Conservation (phyloP, 1,139 yeast species). For the Sugiyamaella castrensis region DNA sequence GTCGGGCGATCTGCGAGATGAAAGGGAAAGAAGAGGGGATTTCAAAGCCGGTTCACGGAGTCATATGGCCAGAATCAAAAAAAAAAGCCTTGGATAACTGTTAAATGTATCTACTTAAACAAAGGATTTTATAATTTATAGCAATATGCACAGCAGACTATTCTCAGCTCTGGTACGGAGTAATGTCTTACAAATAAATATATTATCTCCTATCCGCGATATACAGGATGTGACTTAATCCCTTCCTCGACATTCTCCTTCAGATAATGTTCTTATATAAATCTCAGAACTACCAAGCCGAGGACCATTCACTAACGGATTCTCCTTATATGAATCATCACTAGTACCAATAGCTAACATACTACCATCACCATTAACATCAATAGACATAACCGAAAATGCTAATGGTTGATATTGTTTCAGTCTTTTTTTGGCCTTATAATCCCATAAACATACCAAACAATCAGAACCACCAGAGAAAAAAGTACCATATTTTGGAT, state of each 20-base stretch:
- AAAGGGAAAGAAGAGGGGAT: too few species aligned
- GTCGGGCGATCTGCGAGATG: too few species aligned
- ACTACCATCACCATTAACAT: slow-evolving; percentile 37
- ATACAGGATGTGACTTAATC: background rate
- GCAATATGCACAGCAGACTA: background rate
- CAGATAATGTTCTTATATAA: slow-evolving; percentile 20
- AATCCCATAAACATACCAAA: slow-evolving; percentile 74
- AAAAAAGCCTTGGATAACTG: too few species aligned
- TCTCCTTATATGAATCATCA: slow-evolving; percentile 30
- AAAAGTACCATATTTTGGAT: slow-evolving; percentile 47
- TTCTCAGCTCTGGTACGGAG: too few species aligned
- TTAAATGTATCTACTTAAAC: too few species aligned
- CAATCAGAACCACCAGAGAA: slow-evolving; percentile 84
- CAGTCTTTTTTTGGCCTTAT: slow-evolving; percentile 56
- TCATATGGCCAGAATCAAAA: too few species aligned
- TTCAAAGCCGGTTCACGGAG: too few species aligned
- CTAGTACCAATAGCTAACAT: slow-evolving; percentile 52
- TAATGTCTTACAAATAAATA: too few species aligned
- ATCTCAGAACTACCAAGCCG: slow-evolving; percentile 22
- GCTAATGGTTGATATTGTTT: slow-evolving; percentile 56
- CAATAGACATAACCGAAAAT: slow-evolving; percentile 51
- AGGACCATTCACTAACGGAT: slow-evolving; percentile 21
- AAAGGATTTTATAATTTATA: too few species aligned
- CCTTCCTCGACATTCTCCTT: slow-evolving; percentile 10
- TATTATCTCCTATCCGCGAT: too few species aligned